Evolutionary conservation across 176 grass and related monocot species (phyloP).

Genomic region (Triticum urartu): DNA sequence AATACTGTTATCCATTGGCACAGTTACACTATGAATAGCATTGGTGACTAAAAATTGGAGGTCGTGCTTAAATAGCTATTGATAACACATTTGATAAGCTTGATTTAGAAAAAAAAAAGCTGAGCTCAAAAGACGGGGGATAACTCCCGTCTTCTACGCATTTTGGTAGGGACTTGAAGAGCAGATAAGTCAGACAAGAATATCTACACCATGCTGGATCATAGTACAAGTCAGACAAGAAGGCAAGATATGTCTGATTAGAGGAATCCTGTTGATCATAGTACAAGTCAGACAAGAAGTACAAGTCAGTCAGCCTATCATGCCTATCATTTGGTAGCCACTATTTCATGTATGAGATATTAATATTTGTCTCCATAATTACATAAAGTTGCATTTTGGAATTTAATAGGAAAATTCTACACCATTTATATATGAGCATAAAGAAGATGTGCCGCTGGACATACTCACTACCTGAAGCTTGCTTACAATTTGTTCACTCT

Average conservation of each 20-base stretch:
- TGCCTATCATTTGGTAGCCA: background rate
- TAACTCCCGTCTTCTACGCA: slow-evolving; percentile 26
- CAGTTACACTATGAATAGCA: background rate
- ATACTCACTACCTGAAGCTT: background rate
- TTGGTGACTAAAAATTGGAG: background rate
- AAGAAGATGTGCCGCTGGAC: background rate
- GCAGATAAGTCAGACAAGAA: slow-evolving; percentile 3
- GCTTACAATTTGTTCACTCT: background rate
- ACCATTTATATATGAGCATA: background rate
- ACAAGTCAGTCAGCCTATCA: slow-evolving; percentile 1
- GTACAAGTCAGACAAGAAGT: no score
- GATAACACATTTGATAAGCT: no score
- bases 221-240: background rate
- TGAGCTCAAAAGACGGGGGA: slow-evolving; percentile 17
- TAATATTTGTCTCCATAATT: background rate
- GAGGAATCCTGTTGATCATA: background rate
- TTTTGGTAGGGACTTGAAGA: slow-evolving; percentile 30
- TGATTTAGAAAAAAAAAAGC: background rate
- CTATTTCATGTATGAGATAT: slow-evolving; percentile 4
- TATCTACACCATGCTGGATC: background rate
- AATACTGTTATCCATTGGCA: background rate
- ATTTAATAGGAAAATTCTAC: background rate
- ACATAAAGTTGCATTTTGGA: background rate
- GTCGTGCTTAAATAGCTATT: background rate
- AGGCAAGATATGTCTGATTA: background rate